Base-by-base conservation (phyloP, 306 rosid species). In the Glycyrrhiza uralensis region DNA sequence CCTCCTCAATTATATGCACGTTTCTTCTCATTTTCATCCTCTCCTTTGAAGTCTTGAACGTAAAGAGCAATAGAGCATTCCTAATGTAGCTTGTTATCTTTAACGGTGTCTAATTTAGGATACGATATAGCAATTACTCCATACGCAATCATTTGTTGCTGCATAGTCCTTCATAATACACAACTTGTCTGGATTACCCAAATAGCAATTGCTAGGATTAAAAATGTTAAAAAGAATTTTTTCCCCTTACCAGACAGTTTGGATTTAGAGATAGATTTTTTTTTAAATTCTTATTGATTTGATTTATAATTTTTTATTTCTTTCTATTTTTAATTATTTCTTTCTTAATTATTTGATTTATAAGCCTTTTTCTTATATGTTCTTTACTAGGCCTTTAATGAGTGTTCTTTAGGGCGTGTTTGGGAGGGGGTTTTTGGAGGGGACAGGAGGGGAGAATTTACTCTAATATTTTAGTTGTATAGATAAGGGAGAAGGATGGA, bases 21-120 rank as follows among this genome's bases (percentile, higher is more conserved):
- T 57, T 72, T 54, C 49, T 58, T 72, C 55, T 35, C 35, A 30
- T 33, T 74, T 69, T 22, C 32, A 14, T 62, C 46, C 26, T 57
- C 65, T 38, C 36, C 50, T 22, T 54, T 19, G 10, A 32, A 29
- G 32, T 58, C 47, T 65, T 59, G 4, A 68, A 33, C 65, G 0
- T 23, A 5, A 10, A 5, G 22, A 49, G 32, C 18, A 33, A 5
- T 6, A 5, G 22, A 49, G 32, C 18, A 33, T 71, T 41, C 13
- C 66, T 7, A 42, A 45, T 30, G 32, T 58, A 22, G 18, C 18
- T 63, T 66, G 46, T 58, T 49, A 10, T 71, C 52, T 70, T 41
- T 41, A 65, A 28, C 15, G 66, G n/a, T 64, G 81, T 47, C 76
- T 72, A 71, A 57, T 38, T 71, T 70, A 69, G 57, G 60, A 59